Evolutionary conservation across 176 grass and related monocot genomes (phyloP), one percentile per base, ranked within the genome.

Genomic region (Zizania latifolia): DNA sequence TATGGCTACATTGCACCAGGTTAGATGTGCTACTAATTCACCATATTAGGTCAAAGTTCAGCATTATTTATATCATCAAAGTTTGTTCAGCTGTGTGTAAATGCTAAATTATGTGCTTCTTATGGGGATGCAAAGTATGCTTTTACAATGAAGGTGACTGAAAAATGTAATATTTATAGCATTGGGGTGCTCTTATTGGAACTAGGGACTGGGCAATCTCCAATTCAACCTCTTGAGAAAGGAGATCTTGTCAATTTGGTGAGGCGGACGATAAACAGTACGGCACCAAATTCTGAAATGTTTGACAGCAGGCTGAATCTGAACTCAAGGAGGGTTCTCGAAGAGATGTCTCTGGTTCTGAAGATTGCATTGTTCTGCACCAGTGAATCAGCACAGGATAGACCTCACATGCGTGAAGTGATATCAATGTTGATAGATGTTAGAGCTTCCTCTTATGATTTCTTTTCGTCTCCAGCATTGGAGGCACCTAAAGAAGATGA

Each of bases 91-190:
- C 17, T 79, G 5, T 70, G 81, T 38, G 79, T 72, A 50, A 40
- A 3, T 58, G 15, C 29, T 22, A 80, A 51, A 66, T 61, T 8
- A 41, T 46, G 53, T 75, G 65, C 23, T 58, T 62, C 15, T 71
- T 62, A 31, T 68, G 65, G 63, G 53, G 60, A 48, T 80, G 22
- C 89, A 99, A 92, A 99, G 75, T 99, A 99, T 66, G 95, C 95
- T 60, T 99, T 99, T 77, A 99, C 95, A 53, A 99, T 99, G 95
- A 99, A 99, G 81, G 87, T 99, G 38, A 99, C 95, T 55, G 95
- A 94, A 70, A 99, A 94, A 73, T 94, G 92, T 21, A 92, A 99
- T 51, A 87, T 92, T 27, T 99, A 99, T 54, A 99, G 96, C 68
- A 90, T 92, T 0, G 96, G 96, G 26, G 96, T 99, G 35, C 89